Evolutionary conservation across 2,329 filamentous ascomycete genomes (phyloP), one percentile per base, ranked within the genome.

Genomic region (Fusarium sp.): DNA sequence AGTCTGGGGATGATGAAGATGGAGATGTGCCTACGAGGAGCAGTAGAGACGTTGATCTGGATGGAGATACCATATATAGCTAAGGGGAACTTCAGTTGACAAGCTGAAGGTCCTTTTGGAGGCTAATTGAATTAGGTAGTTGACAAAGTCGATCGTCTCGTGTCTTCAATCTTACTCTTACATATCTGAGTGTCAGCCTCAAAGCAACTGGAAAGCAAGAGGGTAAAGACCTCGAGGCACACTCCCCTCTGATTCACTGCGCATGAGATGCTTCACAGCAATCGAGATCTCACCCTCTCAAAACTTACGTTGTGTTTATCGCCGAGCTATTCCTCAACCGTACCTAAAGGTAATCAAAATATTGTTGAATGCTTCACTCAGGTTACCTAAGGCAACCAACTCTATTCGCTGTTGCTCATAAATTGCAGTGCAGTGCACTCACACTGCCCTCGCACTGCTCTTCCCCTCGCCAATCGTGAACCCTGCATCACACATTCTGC

Each of bases 1-100:
- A 80, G 12, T 80, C 72, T 2, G 80, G 76, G 7, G 71, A 75
- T 9, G 78, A 79, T 9, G 73, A 75, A 2, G 77, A 78, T 35
- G 77, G 43, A 2, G 63, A 63, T n/a, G 37, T 63, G 8, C 47
- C 73, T 15, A 74, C 77, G 45, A 38, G 70, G 64, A 27, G 47
- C 14, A 59, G 25, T 6, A 37, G 60, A 15, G 45, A 27, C 6
- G 57, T 60, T 40, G 72, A 70, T 20, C 67, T 61, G 8, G 75
- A 72, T n/a, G 66, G 68, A 6, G 72, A 72, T 20, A 61, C 45
- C 14, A 69, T 69, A 27, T 69, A 72, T 33, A 61, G 33, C 32
- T 73, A 57, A 68, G 25, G 7, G 25, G 30, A 59, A 4, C 9
- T 57, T 10, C 0, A 14, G 14, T 27, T 27, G 15, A 50, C 45